phyloP scores from a whole-genome alignment of 768 basidiomycete genomes.

The Lactarius sp. region DNA sequence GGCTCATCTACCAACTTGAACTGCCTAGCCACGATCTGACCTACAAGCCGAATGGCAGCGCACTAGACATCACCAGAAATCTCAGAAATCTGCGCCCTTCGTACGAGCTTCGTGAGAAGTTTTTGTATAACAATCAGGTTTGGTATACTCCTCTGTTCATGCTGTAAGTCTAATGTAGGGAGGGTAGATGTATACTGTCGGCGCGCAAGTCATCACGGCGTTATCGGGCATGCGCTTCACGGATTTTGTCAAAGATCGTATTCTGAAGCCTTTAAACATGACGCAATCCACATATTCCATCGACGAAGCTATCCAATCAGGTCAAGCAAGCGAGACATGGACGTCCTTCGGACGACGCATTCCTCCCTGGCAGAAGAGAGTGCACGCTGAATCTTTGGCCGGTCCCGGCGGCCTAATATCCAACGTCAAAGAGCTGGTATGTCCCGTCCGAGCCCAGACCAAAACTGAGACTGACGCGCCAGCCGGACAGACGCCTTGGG shows the following conservation, averaged over 20 bases:
- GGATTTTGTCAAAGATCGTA: constrained; percentile 34
- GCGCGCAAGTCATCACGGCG: constrained; percentile 33
- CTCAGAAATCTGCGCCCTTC: constrained; percentile 33
- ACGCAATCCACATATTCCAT: constrained; percentile 36
- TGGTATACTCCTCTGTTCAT: constrained; percentile 14
- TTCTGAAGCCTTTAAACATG: constrained; percentile 36
- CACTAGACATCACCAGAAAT: constrained; percentile 19
- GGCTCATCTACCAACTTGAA: background rate
- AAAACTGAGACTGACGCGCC: background rate
- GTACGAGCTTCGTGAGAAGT: constrained; percentile 36
- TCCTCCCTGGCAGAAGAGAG: constrained; percentile 32
- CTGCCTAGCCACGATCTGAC: constrained; percentile 13
- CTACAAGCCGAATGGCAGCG: constrained; percentile 9
- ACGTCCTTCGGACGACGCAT: constrained; percentile 32
- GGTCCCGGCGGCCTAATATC: constrained; percentile 44
- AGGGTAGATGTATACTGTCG: constrained; percentile 38
- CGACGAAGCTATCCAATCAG: constrained; percentile 31
- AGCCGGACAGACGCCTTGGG: constrained; percentile 38
- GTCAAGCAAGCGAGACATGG: constrained; percentile 36
- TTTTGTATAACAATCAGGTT: constrained; percentile 36
- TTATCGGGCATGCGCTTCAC: constrained; percentile 34
- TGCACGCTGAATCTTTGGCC: constrained; percentile 28
- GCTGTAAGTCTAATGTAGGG: background rate
- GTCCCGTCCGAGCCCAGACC: constrained; percentile 14
- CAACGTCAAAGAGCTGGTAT: constrained; percentile 40